Base-by-base conservation (phyloP, 2,329 filamentous ascomycete species). In the Penicillium sclerotigenum region DNA sequence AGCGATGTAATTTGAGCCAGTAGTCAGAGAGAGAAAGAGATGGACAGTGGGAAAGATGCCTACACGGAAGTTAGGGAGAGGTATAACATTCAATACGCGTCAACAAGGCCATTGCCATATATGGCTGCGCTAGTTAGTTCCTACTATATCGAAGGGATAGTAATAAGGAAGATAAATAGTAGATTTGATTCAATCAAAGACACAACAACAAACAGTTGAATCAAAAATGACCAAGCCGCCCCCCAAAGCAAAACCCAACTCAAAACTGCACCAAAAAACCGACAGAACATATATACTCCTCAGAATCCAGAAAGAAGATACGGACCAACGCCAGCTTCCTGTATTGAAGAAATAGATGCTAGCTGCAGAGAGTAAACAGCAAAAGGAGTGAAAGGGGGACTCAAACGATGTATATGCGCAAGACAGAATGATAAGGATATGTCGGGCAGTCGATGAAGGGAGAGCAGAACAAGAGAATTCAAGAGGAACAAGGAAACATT, bases 261-360 rank as follows among this genome's bases (percentile, higher is more conserved):
- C 22, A 28, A 13, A n/a, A 47, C 18, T 36, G 34, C 24, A 40
- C 31, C 29, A 36, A 24, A 33, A 33, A 50, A 33, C 37, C n/a
- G 26, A 55, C 29, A 48, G 34, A 52, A 41, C n/a, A 43, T 38
- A 34, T 34, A 20, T 47, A 46, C 40, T 47, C 26, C 33, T 36
- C 29, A 24, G 24, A 9, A 34, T n/a, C 16, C 58, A 63, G 61
- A 65, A 57, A 18, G 38, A 43, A 47, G 22, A 50, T 41, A 37
- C 4, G n/a, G 24, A 42, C 18, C 56, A 62, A 62, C 65, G 61
- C 65, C 63, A 53, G 62, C 52, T 63, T 58, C 60, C 63, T 68
- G 54, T 65, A 66, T 67, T 54, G 56, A 60, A 50, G 52, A 56
- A 62, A 54, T 54, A 62, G 22, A 51, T 47, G 53, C 47, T 56